phyloP scores from a whole-genome alignment of 1,139 yeast species.

The Pichia kudriavzevii region DNA sequence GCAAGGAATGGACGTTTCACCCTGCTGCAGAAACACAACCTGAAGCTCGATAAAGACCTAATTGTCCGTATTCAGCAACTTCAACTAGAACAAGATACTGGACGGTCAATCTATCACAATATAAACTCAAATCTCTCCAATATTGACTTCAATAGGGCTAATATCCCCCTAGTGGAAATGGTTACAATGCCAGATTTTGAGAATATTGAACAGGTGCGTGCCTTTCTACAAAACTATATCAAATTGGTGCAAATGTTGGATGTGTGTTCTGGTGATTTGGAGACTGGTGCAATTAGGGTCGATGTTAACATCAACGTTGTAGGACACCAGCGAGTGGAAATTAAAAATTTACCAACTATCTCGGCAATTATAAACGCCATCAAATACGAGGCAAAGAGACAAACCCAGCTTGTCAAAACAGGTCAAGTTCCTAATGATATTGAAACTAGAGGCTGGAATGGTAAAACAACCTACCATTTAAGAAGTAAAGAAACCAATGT shows the following conservation, averaged over 20 bases:
- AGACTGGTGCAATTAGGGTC: conserved; percentile 90
- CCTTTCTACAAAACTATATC: conserved; percentile 78
- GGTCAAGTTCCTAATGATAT: conserved; percentile 16
- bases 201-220: conserved; percentile 58
- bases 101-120: conserved; percentile 58
- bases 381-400: conserved; percentile 67
- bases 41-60: conserved; percentile 32
- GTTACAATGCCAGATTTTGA: conserved; percentile 88
- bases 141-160: conserved; percentile 78
- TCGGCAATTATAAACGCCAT: conserved; percentile 76
- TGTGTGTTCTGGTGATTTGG: conserved; percentile 84
- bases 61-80: conserved; percentile 57
- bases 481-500: conserved; percentile 75
- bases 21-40: conserved; percentile 40
- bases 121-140: conserved; percentile 29
- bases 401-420: conserved; percentile 26
- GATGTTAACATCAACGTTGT: conserved; percentile 85
- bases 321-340: conserved; percentile 68
- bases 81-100: conserved; percentile 93
- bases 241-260: conserved; percentile 57
- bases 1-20: conserved; percentile 58
- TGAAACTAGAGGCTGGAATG: conserved; percentile 94
- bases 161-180: conserved; percentile 81
- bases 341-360: conserved; percentile 81
- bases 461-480: conserved; percentile 52